Evolutionary conservation across 495 filamentous ascomycete genomes (phyloP), one percentile per base, ranked within the genome.

Genomic region (Parathielavia appendiculata): DNA sequence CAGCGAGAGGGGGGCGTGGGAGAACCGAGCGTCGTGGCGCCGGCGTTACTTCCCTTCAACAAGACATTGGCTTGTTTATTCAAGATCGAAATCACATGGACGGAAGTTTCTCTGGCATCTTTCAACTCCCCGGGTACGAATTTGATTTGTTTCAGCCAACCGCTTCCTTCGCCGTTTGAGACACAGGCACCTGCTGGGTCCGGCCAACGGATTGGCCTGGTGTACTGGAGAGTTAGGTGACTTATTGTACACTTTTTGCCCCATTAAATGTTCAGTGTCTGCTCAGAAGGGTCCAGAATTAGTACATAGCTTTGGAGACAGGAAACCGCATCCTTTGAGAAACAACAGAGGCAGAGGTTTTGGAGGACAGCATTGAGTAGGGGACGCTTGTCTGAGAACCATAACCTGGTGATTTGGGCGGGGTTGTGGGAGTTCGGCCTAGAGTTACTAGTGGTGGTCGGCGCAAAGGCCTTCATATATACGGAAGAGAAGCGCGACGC

Each of bases 401-500:
- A 47, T 16, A 47, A 30, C 22, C 20, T 47, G 45, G 45, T 47
- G 22, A 47, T 47, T 4, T 47, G 45, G 45, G 45, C 45, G 22
- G 45, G 45, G 20, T 13, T 47, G 45, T 47, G 45, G 45, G 45
- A 47, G 23, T 47, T 47, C 20, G 45, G 45, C 45, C 45, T 47
- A 16, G 45, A 47, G 45, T 47, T 44, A 35, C 51, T 54, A 14
- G 23, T 54, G n/a, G 39, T 54, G 40, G 30, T 36, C 17, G 39
- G 40, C 40, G 40, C 51, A 54, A 16, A 54, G 8, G 23, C 6
- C n/a, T 36, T 54, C 51, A 22, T 54, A 54, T 9, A 54, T 1
- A 6, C 51, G 51, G 51, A 45, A 54, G 39, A 54, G 40, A 39
- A 54, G 39, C 51, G 39, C 26, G 39, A 2, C n/a, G 51, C 39